Conservation (phyloP, 1,284 basidiomycete genomes). For the Neolentinus lepideus region DNA sequence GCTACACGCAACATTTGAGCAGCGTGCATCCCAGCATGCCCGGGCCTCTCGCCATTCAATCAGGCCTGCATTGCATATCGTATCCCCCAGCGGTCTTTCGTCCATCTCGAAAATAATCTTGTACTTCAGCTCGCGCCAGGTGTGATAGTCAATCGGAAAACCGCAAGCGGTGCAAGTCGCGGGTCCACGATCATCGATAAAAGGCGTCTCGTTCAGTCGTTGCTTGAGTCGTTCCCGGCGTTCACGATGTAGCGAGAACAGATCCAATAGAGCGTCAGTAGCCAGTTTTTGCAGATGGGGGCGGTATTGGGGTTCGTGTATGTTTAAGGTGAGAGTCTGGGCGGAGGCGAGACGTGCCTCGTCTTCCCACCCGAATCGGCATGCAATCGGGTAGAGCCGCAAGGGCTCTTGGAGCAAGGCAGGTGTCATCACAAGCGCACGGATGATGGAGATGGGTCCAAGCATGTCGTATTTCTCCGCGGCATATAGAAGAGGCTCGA, state of each 20-base stretch:
- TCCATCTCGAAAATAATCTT: slow-evolving; percentile 51
- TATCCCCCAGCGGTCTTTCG: slow-evolving; percentile 47
- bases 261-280: slow-evolving; percentile 40
- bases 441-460: slow-evolving; percentile 49
- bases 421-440: slow-evolving; percentile 42
- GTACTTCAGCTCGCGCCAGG: slow-evolving; percentile 57
- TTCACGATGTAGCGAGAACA: slow-evolving; percentile 43
- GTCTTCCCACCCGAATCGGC: slow-evolving; percentile 48
- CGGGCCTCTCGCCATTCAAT: slow-evolving; percentile 47
- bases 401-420: slow-evolving; percentile 43
- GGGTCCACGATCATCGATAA: slow-evolving; percentile 39
- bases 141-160: slow-evolving; percentile 42
- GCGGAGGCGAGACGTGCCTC: slow-evolving; percentile 46
- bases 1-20: slow-evolving; percentile 34
- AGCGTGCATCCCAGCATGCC: slow-evolving; percentile 52
- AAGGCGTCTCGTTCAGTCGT: slow-evolving; percentile 48
- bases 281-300: slow-evolving; percentile 38
- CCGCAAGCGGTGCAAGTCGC: slow-evolving; percentile 40
- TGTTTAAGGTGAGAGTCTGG: slow-evolving; percentile 38
- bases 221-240: slow-evolving; percentile 40
- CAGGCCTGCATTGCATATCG: slow-evolving; percentile 39
- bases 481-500: slow-evolving; percentile 50
- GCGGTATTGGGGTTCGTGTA: slow-evolving; percentile 39
- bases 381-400: slow-evolving; percentile 47
- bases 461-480: slow-evolving; percentile 66